These are phyloP conservation scores for Jacaranda copaia DNA, from an alignment of 257 asterid genomes.

Conservation along the genomic window DNA sequence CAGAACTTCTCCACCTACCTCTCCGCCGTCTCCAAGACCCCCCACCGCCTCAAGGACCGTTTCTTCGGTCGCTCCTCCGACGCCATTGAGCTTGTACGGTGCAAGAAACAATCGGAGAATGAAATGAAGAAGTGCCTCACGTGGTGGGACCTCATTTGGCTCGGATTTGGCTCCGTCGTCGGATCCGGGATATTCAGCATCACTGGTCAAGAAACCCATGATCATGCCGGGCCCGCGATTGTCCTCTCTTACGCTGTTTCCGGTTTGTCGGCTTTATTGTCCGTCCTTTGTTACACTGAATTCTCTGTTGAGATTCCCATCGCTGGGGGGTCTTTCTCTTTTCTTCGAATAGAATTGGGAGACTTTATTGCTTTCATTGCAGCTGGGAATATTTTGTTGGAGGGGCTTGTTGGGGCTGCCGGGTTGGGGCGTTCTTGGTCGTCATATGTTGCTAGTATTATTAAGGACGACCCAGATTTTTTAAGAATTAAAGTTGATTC, in stretches of 20 bases:
- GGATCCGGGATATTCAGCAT: conserved; percentile 93
- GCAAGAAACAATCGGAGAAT: conserved; percentile 73
- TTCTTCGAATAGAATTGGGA: conserved; percentile 85
- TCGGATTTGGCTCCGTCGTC: conserved; percentile 90
- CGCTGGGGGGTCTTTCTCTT: conserved; percentile 96
- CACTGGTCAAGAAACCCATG: conserved; percentile 81
- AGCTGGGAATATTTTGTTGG: conserved; percentile 83
- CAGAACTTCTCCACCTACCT: conserved; percentile 58
- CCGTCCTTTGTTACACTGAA: conserved; percentile 91
- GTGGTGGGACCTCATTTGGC: conserved; percentile 97
- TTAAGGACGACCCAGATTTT: conserved; percentile 64
- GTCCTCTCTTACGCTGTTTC: conserved; percentile 83
- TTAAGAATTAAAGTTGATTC: conserved; percentile 64
- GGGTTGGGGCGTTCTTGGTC: conserved; percentile 98
- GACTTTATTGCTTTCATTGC: conserved; percentile 92
- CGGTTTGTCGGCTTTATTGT: conserved; percentile 84
- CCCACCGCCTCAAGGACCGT: conserved; percentile 81
- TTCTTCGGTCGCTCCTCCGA: conserved; percentile 75
- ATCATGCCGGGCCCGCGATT: conserved; percentile 85
- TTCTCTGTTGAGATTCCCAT: conserved; percentile 89
- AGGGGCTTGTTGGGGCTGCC: conserved; percentile 93
- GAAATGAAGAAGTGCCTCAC: conserved; percentile 80
- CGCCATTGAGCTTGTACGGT: conserved; percentile 56
- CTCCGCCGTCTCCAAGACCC: conserved; percentile 68
- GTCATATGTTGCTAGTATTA: conserved; percentile 72